Base-by-base conservation (phyloP, 228 moss, liverwort and hornwort genomes). In the Sphagnum magellanicum region DNA sequence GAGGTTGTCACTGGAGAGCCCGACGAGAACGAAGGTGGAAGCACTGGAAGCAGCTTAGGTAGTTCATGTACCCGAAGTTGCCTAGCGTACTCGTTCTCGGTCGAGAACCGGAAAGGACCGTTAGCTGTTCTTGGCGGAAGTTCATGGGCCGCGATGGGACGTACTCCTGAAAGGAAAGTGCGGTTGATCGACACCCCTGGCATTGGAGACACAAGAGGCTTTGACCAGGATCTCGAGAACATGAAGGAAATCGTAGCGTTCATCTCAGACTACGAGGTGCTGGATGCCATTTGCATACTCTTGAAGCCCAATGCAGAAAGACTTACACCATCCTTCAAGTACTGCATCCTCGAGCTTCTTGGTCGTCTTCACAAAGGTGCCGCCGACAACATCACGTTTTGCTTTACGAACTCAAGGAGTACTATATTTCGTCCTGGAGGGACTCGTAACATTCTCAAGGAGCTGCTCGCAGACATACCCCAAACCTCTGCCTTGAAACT, bases 171-270 rank as follows among this genome's bases (percentile, higher is more conserved):
- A 51, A 69, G 46, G 10, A 48, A 49, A 8, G 70, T 78, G 61
- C 65, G 78, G 50, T 51, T 82, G 13, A 67, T 82, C 4, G 81
- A 82, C 49, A 82, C 78, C 58, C 81, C 67, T 11, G 81, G 81
- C 6, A 67, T 82, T 6, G 81, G 81, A 14, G 81, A 82, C 17
- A 82, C 81, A 1, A 70, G 81, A 64, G 81, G 78, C 5, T 63
- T 67, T 8, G 69, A 82, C 6, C 68, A 75, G 59, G 78, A 82
- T 64, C 64, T 69, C 5, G 65, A 73, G 59, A 78, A 82, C 50
- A 69, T 78, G 46, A 70, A 66, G 52, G 51, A 67, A 13, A 75
- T 82, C 17, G 48, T 81, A 61, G 73, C 61, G 68, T 73, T 8
- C 67, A 67, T 6, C 73, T 73, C 14, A 63, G 53, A 63, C 73